Conservation (phyloP, 2,329 filamentous ascomycete genomes). For the Thermochaetoides dissita region DNA sequence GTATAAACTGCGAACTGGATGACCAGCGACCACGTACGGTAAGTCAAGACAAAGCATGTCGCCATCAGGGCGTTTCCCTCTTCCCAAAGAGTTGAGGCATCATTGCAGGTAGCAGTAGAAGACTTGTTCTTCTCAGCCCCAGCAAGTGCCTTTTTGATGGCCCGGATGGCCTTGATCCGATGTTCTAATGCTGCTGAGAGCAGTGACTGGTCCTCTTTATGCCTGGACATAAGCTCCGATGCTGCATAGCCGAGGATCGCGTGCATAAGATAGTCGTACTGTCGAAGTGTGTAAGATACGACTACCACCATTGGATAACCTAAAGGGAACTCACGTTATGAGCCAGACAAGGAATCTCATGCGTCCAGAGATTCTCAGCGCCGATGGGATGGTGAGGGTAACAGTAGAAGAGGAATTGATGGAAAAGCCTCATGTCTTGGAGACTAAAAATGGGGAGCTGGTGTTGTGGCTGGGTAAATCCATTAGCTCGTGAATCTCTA, state of each 20-base stretch:
- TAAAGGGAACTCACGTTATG: constrained; percentile 34
- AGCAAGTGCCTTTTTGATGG: constrained; percentile 41
- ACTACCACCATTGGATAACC: not conserved
- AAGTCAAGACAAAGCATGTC: constrained; percentile 44
- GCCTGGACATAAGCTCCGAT: constrained; percentile 40
- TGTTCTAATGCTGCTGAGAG: constrained; percentile 46
- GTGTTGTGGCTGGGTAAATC: constrained; percentile 32
- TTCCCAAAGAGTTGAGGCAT: constrained; percentile 24
- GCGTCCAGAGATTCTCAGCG: constrained; percentile 52
- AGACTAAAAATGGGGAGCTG: constrained; percentile 45
- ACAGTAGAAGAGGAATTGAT: constrained; percentile 48
- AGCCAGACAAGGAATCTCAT: constrained; percentile 52
- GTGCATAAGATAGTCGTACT: constrained; percentile 58
- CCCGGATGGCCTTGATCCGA: constrained; percentile 49
- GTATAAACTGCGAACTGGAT: too few relatives aligned
- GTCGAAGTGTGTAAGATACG: not conserved
- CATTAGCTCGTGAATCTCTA: not conserved
- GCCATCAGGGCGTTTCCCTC: constrained; percentile 46
- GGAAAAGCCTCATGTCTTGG: constrained; percentile 55
- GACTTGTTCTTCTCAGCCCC: constrained; percentile 16
- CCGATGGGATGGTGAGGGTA: constrained; percentile 52
- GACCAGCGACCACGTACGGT: constrained; percentile 19
- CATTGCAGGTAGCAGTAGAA: too few relatives aligned
- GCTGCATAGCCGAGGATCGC: constrained; percentile 55
- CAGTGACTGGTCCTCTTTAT: constrained; percentile 35